These are phyloP conservation scores for Chalciporus piperatus DNA, from an alignment of 768 basidiomycete species.

Conservation along the genomic window DNA sequence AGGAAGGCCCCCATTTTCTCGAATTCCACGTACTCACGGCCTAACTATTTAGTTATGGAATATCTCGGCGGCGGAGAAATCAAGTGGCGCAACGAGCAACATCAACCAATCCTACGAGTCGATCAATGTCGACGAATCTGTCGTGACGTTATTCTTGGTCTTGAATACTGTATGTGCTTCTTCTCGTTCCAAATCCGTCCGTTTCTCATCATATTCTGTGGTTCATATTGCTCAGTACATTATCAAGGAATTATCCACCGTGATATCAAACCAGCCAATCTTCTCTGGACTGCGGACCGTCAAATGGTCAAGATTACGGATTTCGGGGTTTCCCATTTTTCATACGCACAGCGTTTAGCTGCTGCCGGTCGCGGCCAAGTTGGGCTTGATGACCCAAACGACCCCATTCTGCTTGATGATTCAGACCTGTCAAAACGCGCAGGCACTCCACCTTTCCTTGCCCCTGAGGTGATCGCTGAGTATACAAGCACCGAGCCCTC, in stretches of 20 bases:
- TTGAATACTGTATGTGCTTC: conserved; percentile 83
- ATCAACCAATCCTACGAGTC: conserved; percentile 75
- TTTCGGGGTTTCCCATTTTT: conserved; percentile 97
- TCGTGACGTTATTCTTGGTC: conserved; percentile 88
- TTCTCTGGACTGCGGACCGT: conserved; percentile 86
- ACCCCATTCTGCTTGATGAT: conserved; percentile 76
- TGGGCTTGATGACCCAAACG: conserved; percentile 44
- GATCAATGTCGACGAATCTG: conserved; percentile 84
- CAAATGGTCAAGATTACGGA: conserved; percentile 94
- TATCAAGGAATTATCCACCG: conserved; percentile 98
- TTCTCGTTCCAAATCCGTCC: conserved; percentile 3
- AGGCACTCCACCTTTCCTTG: conserved; percentile 94
- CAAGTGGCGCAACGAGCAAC: conserved; percentile 70
- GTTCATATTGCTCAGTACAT: conserved; percentile 62
- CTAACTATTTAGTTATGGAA: conserved; percentile 73
- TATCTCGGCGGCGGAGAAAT: conserved; percentile 95
- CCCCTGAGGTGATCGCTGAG: conserved; percentile 90
- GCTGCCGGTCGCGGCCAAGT: conserved; percentile 46
- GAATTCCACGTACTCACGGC: conserved; percentile 19
- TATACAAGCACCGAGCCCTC: conserved; percentile 38
- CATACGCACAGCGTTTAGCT: conserved; percentile 78
- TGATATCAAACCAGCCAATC: conserved; percentile 98
- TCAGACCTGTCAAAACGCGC: conserved; percentile 86
- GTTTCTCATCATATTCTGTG: conserved; percentile 1
- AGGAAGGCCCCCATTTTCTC: conserved; percentile 16